Base-by-base conservation (phyloP, 2,329 filamentous ascomycete species). In the Pestalotiopsis fici region DNA sequence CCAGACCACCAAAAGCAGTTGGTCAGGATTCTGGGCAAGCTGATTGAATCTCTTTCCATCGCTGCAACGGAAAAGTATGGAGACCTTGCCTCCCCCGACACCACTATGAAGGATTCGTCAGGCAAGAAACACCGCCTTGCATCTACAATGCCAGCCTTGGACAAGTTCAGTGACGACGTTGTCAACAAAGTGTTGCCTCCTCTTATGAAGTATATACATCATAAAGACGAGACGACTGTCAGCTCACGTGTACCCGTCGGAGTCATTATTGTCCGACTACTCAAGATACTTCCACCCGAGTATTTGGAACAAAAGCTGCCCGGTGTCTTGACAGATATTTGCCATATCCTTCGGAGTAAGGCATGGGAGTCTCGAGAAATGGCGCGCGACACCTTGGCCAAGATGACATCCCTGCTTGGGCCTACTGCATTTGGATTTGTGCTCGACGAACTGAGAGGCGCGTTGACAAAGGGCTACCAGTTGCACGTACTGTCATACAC, bases 401-500 rank as follows among this genome's bases (percentile, higher is more conserved):
- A 97, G 68, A 96, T 98, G 71, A 88, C 94, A 11, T 86, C 88
- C 12, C 85, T 97, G 39, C 86, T 98, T 50, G 96, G 96, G 0
- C 88, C 95, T 0, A 85, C 88, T 1, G 97, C 93, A 77, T 91
- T 99, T 73, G 92, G 93, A 2, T 98, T 98, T 78, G 90, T 99
- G n/a, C 83, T 99, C 67, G 97, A 95, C 76, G 95, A 98, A 77
- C 83, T 99, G 27, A 88, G 94, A 62, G 91, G 91, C 67, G 93
- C 95, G 6, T 85, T 99, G 13, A 91, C 90, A 59, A 88, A 91
- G 74, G 96, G 96, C 4, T 97, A 97, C 75, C 96, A 99, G 75
- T 86, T 98, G 50, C 96, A 99, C 78, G 94, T 99, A 11, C 84
- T 99, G 27, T 98, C 95, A 0, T 99, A 93, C 78, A 98, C 96